Evolutionary conservation across 495 filamentous ascomycete genomes (phyloP), one percentile per base, ranked within the genome.

Genomic region (Articulospora tetracladia): DNA sequence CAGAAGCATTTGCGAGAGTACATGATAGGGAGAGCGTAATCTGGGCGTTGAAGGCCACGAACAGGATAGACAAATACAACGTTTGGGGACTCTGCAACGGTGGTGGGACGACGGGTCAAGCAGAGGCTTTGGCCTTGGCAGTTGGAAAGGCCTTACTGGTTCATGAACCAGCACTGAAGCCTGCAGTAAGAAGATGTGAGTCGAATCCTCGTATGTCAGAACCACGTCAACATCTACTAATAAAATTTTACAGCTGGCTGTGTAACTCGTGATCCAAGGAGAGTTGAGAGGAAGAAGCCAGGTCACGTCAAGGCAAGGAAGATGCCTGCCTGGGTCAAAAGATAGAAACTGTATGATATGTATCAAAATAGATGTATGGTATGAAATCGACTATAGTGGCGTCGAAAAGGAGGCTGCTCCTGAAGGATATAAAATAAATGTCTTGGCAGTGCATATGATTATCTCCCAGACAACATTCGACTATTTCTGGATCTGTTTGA

Each of bases 281-380:
- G 79, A 55, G 95, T 98, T 60, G 94, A 99, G 77, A 92, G 94
- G 68, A 99, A 99, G 88, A 99, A 99, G 84, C 84, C 92, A 24
- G 94, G 94, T 65, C 87, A 90, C 64, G 72, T 96, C 73, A 98
- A 98, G 80, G 93, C 94, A 44, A 88, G 94, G 75, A 99, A 99
- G 83, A 94, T 91, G 87, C 95, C 93, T 57, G 81, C 95, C 63
- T 99, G 94, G 94, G 93, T 98, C 78, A 97, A 97, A 84, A 80
- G 86, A 76, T 89, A 86, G 66, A 56, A 13, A 46, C 20, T 61
- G 52, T 44, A 59, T 32, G 62, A 50, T 64, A 54, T 62, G 59
- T 61, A 60, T 58, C 17, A 44, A 44, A 44, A 44, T 44, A 3
- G 17, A 44, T 44, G 39, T 44, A 44, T 44, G 39, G 4, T 44